These are phyloP conservation scores for Maudiozyma saulgeensis DNA, from an alignment of 805 yeast species.

Conservation along the genomic window DNA sequence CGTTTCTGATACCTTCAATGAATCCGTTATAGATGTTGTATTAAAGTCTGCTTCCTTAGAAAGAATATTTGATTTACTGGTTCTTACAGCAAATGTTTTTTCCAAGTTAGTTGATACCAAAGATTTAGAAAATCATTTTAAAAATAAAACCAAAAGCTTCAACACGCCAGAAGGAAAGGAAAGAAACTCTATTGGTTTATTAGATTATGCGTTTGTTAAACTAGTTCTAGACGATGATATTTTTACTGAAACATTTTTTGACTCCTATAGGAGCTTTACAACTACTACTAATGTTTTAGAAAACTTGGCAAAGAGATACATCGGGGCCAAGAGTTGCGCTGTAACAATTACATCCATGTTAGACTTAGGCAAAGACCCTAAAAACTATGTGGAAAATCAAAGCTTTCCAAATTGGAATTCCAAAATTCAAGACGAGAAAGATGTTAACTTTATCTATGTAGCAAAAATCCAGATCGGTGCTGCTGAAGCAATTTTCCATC, in stretches of 20 bases:
- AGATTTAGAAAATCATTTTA: constrained; percentile 35
- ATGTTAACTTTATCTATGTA: constrained; percentile 55
- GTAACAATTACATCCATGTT: constrained; percentile 36
- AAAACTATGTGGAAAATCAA: neutral
- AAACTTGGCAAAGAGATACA: constrained; percentile 44
- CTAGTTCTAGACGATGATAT: constrained; percentile 54
- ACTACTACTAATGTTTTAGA: constrained; percentile 45
- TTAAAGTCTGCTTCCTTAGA: constrained; percentile 66
- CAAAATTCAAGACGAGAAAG: constrained; percentile 32
- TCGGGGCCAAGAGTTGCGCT: constrained; percentile 57
- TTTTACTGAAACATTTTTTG: constrained; percentile 58
- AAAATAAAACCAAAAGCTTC: constrained; percentile 16
- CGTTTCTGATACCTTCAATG: constrained; percentile 28
- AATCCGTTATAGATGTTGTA: constrained; percentile 37
- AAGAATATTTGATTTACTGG: constrained; percentile 67
- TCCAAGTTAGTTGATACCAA: constrained; percentile 33
- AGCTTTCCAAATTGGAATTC: constrained; percentile 53
- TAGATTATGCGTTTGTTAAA: constrained; percentile 35
- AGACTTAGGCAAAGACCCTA: constrained; percentile 9
- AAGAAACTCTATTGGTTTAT: constrained; percentile 9
- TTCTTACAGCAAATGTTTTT: constrained; percentile 58
- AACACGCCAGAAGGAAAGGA: neutral
- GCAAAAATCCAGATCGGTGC: constrained; percentile 76
- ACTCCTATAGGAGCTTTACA: constrained; percentile 59
- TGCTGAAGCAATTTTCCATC: constrained; percentile 60